phyloP scores from a whole-genome alignment of 2,329 filamentous ascomycete species.

The Cladosporium cucumerinum region DNA sequence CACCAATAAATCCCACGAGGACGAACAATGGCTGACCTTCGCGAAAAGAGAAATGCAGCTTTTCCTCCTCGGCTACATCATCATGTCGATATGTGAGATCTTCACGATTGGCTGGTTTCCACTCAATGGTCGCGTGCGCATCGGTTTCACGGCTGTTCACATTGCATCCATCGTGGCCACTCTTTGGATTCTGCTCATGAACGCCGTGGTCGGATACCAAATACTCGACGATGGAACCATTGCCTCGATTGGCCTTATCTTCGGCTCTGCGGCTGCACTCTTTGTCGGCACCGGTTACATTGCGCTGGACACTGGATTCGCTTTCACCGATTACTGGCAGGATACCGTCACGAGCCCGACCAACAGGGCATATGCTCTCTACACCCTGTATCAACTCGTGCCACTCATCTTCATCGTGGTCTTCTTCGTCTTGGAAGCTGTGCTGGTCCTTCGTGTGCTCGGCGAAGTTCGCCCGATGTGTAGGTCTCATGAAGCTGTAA shows the following conservation, averaged over 20 bases:
- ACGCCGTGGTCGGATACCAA: constrained; percentile 89
- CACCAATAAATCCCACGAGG: neutral
- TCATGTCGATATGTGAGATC: constrained; percentile 92
- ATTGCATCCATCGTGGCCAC: constrained; percentile 85
- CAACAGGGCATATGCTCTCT: constrained; percentile 78
- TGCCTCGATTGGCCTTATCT: constrained; percentile 72
- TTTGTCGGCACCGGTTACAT: constrained; percentile 95
- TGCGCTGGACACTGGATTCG: constrained; percentile 84
- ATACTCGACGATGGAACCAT: constrained; percentile 89
- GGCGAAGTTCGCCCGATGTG: constrained; percentile 88
- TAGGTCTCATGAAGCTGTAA: constrained; percentile 40
- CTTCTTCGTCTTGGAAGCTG: constrained; percentile 78
- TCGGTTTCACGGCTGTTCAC: constrained; percentile 84
- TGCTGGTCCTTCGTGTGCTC: constrained; percentile 80
- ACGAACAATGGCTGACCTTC: neutral
- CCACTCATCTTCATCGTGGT: constrained; percentile 85
- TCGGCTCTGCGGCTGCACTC: constrained; percentile 65
- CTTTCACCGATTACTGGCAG: constrained; percentile 77
- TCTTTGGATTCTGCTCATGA: constrained; percentile 86
- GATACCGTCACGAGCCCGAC: constrained; percentile 49
- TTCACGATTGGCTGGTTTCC: constrained; percentile 92
- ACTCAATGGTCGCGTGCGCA: constrained; percentile 64
- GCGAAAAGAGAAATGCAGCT: constrained; percentile 83
- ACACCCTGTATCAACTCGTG: constrained; percentile 87
- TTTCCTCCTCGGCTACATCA: constrained; percentile 80